Evolutionary conservation across 2,329 filamentous ascomycete species (phyloP), one percentile per base, ranked within the genome.

Genomic region (Emergomyces pasteurianus): DNA sequence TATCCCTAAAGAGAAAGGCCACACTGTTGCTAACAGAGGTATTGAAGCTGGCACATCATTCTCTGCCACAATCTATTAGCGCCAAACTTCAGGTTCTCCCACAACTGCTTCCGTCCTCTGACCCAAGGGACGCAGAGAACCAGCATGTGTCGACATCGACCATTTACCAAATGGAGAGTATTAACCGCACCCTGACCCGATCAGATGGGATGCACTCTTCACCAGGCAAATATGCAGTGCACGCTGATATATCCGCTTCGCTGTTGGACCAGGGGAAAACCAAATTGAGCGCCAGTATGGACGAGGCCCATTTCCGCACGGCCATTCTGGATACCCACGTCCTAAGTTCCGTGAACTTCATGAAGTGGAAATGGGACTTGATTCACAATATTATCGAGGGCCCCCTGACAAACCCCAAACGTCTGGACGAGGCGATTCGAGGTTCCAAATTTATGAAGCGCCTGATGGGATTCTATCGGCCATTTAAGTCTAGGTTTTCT

Each of bases 281-380:
- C 49, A 84, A 85, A 66, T 75, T 84, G 55, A 83, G 79, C 58
- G 80, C 83, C 59, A 77, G 81, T 31, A 83, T 87, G 75, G 85
- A 88, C 64, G 84, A 87, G 67, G 79, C 79, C 0, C 80, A 82
- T 60, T 87, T 88, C 66, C 79, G 84, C 49, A 80, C 79, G 60
- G 76, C 84, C 34, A 81, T 88, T 69, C 72, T 81, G 46, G 79
- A 97, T 63, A 94, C 90, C 3, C 86, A 90, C 60, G 90, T 99
- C 1, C 78, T 97, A 53, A 89, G 87, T 64, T 94, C 89, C 63
- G 90, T 90, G 63, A 96, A 95, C 67, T 96, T 89, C 69, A 80
- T 85, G 46, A 99, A 99, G 72, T 99, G 94, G 94, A 92, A 95
- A 71, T 99, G 95, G 94, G 90, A 95, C 63, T 79, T 95, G 43